Evolutionary conservation across 371 early-diverging fungal genomes (phyloP).

Genomic region (Mortierella sp.): DNA sequence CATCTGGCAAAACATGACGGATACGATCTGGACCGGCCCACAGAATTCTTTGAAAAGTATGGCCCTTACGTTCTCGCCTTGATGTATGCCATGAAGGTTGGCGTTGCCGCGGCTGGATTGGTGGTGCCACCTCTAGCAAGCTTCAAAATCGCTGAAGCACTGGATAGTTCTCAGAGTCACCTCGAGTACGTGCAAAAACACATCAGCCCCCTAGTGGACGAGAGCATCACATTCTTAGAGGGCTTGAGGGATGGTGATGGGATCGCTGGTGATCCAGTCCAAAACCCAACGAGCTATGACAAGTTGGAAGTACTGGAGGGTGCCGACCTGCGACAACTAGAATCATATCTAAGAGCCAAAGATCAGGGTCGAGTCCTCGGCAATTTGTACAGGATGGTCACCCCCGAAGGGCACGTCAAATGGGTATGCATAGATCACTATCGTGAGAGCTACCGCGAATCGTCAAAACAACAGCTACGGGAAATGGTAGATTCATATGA

Average conservation of each 20-base stretch:
- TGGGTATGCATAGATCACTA: slow-evolving; percentile 36
- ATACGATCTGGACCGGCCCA: not conserved
- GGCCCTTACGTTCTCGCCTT: slow-evolving; percentile 2
- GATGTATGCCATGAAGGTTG: slow-evolving; percentile 2
- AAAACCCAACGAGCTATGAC: not conserved
- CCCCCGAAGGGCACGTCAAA: slow-evolving; percentile 20
- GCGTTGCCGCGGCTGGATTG: slow-evolving; percentile 1
- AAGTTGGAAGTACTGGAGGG: slow-evolving; percentile 11
- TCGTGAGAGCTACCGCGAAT: slow-evolving; percentile 6
- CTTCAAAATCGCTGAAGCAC: slow-evolving; percentile 5
- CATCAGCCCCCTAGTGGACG: slow-evolving; percentile 1
- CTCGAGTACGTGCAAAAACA: not conserved
- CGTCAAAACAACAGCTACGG: slow-evolving; percentile 3
- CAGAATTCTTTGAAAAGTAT: slow-evolving; percentile 7
- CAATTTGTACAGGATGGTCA: slow-evolving; percentile 26
- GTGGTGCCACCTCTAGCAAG: not conserved
- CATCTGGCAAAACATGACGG: slow-evolving; percentile 18
- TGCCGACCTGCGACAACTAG: slow-evolving; percentile 21
- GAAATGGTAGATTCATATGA: not conserved
- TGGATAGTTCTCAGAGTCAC: slow-evolving; percentile 6
- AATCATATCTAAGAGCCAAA: slow-evolving; percentile 8
- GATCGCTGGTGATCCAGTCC: not conserved
- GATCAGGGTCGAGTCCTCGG: slow-evolving; percentile 18
- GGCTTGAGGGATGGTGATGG: not conserved
- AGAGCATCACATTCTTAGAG: slow-evolving; percentile 3